Base-by-base conservation (phyloP, 495 filamentous ascomycete genomes). In the Neurospora sp. region DNA sequence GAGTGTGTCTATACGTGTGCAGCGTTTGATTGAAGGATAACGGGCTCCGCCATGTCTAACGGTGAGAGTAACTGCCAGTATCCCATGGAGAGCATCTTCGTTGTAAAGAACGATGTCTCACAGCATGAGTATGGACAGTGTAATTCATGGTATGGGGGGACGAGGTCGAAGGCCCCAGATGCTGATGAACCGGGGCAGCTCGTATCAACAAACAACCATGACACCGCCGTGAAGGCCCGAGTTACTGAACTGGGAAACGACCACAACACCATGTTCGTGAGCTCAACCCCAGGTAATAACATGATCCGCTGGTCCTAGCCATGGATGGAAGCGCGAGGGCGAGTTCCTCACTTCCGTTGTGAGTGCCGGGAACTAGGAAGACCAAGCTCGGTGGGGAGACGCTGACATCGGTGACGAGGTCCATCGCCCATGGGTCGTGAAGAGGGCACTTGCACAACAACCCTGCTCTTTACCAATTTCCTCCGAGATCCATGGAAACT, bases 291-390 rank as follows among this genome's bases (percentile, higher is more conserved):
- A 31, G 53, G 22, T 31, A 27, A 31, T 31, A 61, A 61, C 53
- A 61, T 61, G 53, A 61, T 65, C 53, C 53, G 53, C 53, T 65
- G 27, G 27, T 35, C 14, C 53, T 65, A 65, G 27, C 53, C 53
- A 61, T 35, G 12, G 53, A 35, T 35, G 27, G 14, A 35, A 35
- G 12, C 53, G 6, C 14, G 53, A 61, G 53, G 27, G 31, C 53
- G 53, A 65, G 53, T 6, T 65, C 53, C 53, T 65, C 53, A 65
- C 53, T 65, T 18, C 27, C 53, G 35, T 35, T 3, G 27, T 7
- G 71, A 76, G 71, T 80, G 79, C 75, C 77, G 76, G 71, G 77
- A 70, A 74, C 35, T 68, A 70, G 69, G 76, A 53, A 41, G 38
- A 53, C 37, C 18, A 70, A 53, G 73, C 68, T 73, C 72, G 77